Base-by-base conservation (phyloP, 306 rosid species). In the Castanopsis chinensis region DNA sequence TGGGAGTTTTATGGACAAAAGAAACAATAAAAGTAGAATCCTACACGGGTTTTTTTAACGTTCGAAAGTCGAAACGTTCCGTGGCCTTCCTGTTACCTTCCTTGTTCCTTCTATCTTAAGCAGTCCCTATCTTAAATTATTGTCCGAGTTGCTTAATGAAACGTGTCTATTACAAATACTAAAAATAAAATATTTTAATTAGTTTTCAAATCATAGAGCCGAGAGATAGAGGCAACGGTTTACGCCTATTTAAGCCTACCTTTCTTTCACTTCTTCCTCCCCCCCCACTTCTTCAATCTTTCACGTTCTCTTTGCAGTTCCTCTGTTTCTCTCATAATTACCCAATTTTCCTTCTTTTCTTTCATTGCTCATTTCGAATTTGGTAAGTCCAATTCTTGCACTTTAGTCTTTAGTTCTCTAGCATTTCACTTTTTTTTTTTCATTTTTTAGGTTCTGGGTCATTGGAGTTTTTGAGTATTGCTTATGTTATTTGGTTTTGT, bases 191-290 rank as follows among this genome's bases (percentile, higher is more conserved):
- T 1, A 0, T 0, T 8, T 64, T 73, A 73, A 63, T 70, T 11
- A 76, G 72, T 81, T 74, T 71, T 56, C 12, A 67, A 74, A 75
- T 68, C 70, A 2, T 78, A 60, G 73, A 78, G 43, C 27, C 79
- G 55, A 67, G 58, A 80, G 43, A 27, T 20, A 14, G 67, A 58
- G 18, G 76, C 85, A 79, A 77, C 70, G 65, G 76, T 58, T 78
- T 68, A 12, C 15, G 54, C 74, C 91, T 92, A 92, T 94, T 83
- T 83, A 94, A 82, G 83, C 85, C 81, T 74, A 0, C 79, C 72
- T 52, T 72, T 79, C 75, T 74, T 8, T 52, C 84, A 21, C 7
- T 74, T 45, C 53, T 79, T 87, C 88, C 79, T 89, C 92, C 98
- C 78, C 78, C n/a, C 91, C 88, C 92, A 30, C 91, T 78, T 75